phyloP scores from a whole-genome alignment of 2,329 filamentous ascomycete genomes.

The Penicillium verrucosum region DNA sequence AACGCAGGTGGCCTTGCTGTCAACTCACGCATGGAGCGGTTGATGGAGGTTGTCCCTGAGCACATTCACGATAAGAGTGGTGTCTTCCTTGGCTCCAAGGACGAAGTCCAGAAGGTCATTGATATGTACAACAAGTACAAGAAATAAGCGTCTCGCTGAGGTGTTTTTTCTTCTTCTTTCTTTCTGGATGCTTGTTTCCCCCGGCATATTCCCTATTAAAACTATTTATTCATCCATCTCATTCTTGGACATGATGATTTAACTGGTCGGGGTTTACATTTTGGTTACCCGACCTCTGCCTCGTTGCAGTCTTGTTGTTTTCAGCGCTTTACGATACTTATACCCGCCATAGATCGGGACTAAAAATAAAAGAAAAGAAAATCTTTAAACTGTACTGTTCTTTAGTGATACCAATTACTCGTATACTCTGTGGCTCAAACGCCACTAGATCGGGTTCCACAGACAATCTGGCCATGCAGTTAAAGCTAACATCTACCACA shows the following conservation, averaged over 20 bases:
- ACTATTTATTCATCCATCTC: constrained; percentile 4
- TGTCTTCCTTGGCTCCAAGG: constrained; percentile 92
- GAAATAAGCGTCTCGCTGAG: constrained; percentile 22
- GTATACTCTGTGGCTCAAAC: background rate
- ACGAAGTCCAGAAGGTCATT: constrained; percentile 96
- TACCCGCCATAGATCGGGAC: constrained; percentile 3
- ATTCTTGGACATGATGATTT: constrained; percentile 11
- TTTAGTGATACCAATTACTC: background rate
- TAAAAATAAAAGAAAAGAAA: constrained; percentile 11
- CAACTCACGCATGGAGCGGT: constrained; percentile 83
- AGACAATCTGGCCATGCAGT: background rate
- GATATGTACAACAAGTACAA: constrained; percentile 62
- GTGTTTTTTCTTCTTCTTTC: background rate
- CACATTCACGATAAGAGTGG: constrained; percentile 93
- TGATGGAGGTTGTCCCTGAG: constrained; percentile 85
- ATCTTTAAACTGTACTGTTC: constrained; percentile 2
- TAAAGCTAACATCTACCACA: background rate
- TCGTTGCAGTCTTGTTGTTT: constrained; percentile 2
- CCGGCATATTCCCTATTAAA: background rate
- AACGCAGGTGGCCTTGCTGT: constrained; percentile 94
- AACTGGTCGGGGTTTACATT: constrained; percentile 1
- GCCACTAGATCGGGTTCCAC: background rate
- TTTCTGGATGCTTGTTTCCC: constrained; percentile 2
- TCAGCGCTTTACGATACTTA: constrained; percentile 12
- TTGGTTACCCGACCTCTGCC: constrained; percentile 2